Conservation (phyloP, 192 early-diverging fungal species). For the Entomortierella beljakovae region DNA sequence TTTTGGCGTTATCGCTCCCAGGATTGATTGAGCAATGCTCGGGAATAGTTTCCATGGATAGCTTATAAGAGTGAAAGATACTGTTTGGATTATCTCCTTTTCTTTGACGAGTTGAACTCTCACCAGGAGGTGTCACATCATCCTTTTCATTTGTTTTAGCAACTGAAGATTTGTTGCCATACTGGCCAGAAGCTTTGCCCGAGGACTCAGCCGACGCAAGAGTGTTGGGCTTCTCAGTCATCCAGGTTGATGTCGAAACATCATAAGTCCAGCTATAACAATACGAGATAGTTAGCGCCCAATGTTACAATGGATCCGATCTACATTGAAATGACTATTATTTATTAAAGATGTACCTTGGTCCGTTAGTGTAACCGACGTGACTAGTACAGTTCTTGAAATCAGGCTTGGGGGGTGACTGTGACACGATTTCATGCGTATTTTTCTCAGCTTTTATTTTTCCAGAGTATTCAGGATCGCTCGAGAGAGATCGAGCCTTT, state of each 20-base stretch:
- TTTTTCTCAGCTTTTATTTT: no score
- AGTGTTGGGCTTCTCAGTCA: neutral
- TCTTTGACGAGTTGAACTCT: neutral
- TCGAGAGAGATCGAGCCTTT: no score
- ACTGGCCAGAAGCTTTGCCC: neutral
- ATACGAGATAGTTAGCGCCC: neutral
- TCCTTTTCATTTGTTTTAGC: neutral
- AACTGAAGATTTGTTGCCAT: neutral
- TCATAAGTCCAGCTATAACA: neutral
- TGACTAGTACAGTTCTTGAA: no score
- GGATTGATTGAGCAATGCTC: neutral
- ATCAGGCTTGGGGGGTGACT: no score
- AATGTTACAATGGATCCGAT: no score
- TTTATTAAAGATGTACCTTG: no score
- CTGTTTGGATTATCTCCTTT: neutral
- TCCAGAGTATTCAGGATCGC: no score
- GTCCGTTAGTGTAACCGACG: no score
- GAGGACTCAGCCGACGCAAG: neutral
- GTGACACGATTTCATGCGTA: no score
- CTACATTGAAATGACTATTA: no score
- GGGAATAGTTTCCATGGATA: neutral
- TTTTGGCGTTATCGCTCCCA: no score
- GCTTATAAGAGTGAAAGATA: neutral
- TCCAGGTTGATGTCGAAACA: neutral
- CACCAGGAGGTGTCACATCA: neutral